Conservation (phyloP, 192 early-diverging fungal genomes). For the Allomyces javanicus region DNA sequence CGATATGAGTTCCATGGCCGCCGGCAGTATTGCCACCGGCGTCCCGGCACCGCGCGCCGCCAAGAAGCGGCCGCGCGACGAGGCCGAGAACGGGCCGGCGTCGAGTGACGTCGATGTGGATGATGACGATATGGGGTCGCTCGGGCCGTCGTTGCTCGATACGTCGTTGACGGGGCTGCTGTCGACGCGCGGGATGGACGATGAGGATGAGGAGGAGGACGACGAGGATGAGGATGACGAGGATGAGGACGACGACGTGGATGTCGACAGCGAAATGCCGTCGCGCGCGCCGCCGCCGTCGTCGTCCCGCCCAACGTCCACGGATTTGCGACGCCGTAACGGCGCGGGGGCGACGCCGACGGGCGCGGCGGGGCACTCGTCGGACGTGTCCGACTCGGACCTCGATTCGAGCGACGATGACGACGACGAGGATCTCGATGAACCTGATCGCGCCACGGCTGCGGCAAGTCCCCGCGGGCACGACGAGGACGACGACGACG, state of each 20-base stretch:
- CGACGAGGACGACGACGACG: conserved; percentile 15
- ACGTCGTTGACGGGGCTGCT: not conserved
- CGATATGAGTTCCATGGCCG: conserved; percentile 15
- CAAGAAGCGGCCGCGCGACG: conserved; percentile 6
- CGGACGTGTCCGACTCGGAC: too few relatives aligned
- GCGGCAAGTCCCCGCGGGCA: conserved; percentile 21
- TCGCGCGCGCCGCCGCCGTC: too few relatives aligned
- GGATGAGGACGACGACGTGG: too few relatives aligned
- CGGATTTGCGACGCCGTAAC: too few relatives aligned
- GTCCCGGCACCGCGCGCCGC: conserved; percentile 6
- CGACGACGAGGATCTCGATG: conserved; percentile 17
- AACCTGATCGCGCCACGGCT: conserved; percentile 17
- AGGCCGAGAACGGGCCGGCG: conserved; percentile 15
- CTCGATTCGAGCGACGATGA: conserved; percentile 16
- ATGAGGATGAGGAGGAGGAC: conserved; percentile 3
- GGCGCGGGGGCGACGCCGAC: too few relatives aligned
- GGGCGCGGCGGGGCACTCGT: too few relatives aligned
- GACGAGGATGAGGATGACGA: not conserved
- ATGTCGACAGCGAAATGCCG: too few relatives aligned
- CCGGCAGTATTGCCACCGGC: not conserved
- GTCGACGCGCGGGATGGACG: conserved; percentile 6
- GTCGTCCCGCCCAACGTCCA: too few relatives aligned
- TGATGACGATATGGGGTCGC: not conserved
- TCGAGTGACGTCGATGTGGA: conserved; percentile 20
- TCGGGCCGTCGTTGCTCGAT: not conserved